Conservation (phyloP, 129 eudicot genomes). For the Helichrysum umbraculigerum region DNA sequence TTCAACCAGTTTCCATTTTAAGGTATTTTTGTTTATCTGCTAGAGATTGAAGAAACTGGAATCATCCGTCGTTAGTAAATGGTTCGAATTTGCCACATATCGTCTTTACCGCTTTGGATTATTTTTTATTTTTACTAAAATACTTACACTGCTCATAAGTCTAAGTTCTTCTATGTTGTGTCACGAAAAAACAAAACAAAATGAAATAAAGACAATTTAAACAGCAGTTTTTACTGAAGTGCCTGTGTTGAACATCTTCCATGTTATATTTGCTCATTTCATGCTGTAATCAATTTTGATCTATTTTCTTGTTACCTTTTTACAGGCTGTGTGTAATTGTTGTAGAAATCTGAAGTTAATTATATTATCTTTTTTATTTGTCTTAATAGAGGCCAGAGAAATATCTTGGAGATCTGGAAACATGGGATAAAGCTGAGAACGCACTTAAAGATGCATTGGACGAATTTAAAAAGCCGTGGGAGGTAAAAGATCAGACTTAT, state of each 20-base stretch:
- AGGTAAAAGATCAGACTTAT: conserved; percentile 46
- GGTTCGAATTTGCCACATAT: background rate
- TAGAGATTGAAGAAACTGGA: background rate
- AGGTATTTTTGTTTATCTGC: background rate
- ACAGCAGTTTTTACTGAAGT: background rate
- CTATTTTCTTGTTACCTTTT: background rate
- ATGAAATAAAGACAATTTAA: background rate
- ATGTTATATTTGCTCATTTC: too few relatives aligned
- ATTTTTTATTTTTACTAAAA: background rate
- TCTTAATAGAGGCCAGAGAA: conserved; percentile 86
- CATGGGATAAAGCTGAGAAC: conserved; percentile 92
- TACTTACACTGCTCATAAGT: background rate
- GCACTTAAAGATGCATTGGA: conserved; percentile 84
- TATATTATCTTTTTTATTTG: background rate
- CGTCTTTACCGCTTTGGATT: background rate
- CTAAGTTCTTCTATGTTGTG: background rate
- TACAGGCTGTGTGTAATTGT: background rate
- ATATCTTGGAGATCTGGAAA: conserved; percentile 79
- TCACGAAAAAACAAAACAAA: background rate
- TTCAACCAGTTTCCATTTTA: background rate
- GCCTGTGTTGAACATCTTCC: background rate
- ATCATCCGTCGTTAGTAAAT: background rate
- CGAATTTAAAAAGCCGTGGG: conserved; percentile 87
- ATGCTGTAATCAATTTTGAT: background rate
- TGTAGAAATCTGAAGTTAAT: background rate